A percentile compares a stretch with the other conserved stretches of the same genome.
phyloP scores from a whole-genome alignment of 2,329 filamentous ascomycete genomes.

The Claviceps sp. region DNA sequence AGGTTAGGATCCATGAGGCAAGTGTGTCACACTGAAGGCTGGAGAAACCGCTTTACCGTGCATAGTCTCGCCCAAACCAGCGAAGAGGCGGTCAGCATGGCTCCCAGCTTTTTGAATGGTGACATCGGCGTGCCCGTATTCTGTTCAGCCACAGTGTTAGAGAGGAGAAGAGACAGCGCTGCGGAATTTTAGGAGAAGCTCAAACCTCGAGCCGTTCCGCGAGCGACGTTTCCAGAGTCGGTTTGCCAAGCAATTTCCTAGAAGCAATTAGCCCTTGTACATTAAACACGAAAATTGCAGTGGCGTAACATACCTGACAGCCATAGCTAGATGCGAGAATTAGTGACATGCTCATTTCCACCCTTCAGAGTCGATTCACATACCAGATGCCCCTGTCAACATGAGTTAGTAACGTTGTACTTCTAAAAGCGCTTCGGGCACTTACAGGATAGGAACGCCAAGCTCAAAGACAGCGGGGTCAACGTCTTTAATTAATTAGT shows the following conservation, averaged over 20 bases:
- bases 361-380: constrained; percentile 9
- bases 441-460: constrained; percentile 15
- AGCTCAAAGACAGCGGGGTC: constrained; percentile 46
- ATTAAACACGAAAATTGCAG: not conserved
- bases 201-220: constrained; percentile 5
- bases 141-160: not conserved
- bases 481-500: constrained; percentile 32
- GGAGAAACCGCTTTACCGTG: constrained; percentile 22
- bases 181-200: not conserved
- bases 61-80: constrained; percentile 55
- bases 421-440: not conserved
- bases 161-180: not conserved
- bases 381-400: constrained; percentile 39
- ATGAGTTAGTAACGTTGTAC: not conserved
- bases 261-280: constrained; percentile 33
- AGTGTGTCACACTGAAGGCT: not conserved
- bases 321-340: not conserved
- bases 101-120: constrained; percentile 22
- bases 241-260: constrained; percentile 46
- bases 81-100: constrained; percentile 68
- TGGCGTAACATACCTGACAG: not conserved
- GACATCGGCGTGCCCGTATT: constrained; percentile 45
- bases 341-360: not conserved
- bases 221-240: constrained; percentile 44
- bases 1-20: not conserved